These are phyloP conservation scores for Cornus kousa DNA, from an alignment of 148 eudicot species.

Conservation along the genomic window DNA sequence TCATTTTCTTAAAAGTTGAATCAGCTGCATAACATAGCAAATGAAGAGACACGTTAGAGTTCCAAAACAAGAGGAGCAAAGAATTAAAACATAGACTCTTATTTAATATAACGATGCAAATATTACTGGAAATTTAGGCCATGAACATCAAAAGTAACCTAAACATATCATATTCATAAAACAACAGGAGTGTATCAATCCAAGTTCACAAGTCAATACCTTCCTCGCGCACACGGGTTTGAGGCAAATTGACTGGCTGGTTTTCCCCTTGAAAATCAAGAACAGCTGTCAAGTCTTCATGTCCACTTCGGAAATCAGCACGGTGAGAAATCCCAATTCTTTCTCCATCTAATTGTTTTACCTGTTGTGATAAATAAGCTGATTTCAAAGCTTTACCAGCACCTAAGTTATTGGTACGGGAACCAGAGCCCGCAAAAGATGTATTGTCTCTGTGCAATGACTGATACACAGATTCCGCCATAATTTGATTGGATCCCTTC, in stretches of 20 bases:
- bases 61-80: neutral
- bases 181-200: neutral
- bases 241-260: slow-evolving; percentile 36
- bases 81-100: neutral
- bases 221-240: slow-evolving; percentile 31
- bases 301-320: slow-evolving; percentile 14
- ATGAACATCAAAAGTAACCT: neutral
- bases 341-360: slow-evolving; percentile 19
- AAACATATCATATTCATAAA: neutral
- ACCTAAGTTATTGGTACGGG: slow-evolving; percentile 2
- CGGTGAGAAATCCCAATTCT: slow-evolving; percentile 16
- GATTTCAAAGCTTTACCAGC: slow-evolving; percentile 11
- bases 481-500: slow-evolving; percentile 39
- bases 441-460: slow-evolving; percentile 9
- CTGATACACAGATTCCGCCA: slow-evolving; percentile 22
- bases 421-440: slow-evolving; percentile 13
- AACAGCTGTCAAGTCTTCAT: slow-evolving; percentile 9
- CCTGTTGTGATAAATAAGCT: slow-evolving; percentile 15
- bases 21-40: slow-evolving; percentile 30
- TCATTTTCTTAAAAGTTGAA: slow-evolving; percentile 26
- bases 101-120: neutral
- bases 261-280: slow-evolving; percentile 67
- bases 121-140: neutral
- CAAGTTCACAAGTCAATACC: slow-evolving; percentile 31
- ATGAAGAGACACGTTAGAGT: neutral